These are phyloP conservation scores for Ceratonia siliqua DNA, from an alignment of 306 rosid genomes.

Conservation along the genomic window DNA sequence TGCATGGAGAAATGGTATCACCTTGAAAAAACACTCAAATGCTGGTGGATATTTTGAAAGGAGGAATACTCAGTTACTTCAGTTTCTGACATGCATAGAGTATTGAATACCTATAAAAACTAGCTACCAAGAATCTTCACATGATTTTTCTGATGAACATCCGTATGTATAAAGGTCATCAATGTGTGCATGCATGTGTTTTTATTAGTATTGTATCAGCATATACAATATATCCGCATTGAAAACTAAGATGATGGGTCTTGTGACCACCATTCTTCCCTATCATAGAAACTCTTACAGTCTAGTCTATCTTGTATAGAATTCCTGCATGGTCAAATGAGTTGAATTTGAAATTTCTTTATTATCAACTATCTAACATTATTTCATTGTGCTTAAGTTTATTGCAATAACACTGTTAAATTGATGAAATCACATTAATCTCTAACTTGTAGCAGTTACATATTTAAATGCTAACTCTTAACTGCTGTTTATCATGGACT, in stretches of 20 bases:
- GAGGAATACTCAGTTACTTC: not conserved
- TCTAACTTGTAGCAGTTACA: not conserved
- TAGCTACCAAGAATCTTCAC: not conserved
- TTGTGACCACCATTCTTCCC: not conserved
- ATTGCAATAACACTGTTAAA: not conserved
- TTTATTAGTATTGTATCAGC: not conserved
- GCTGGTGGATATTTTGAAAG: not conserved
- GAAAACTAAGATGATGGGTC: not conserved
- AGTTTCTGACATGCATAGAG: not conserved
- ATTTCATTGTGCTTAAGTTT: not conserved
- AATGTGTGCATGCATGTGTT: not conserved
- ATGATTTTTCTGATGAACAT: not conserved
- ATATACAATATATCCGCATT: not conserved
- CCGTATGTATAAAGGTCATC: not conserved
- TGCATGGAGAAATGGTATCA: not conserved
- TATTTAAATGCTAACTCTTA: not conserved
- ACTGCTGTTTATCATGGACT: not conserved
- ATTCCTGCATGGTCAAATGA: not conserved
- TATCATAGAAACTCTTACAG: not conserved
- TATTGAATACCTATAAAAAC: not conserved
- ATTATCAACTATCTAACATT: not conserved
- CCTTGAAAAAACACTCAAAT: not conserved
- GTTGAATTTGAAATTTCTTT: not conserved
- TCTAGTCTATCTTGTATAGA: not conserved
- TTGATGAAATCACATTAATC: not conserved